Conservation (phyloP, 1,284 basidiomycete genomes). For the Crepidotus sp. region DNA sequence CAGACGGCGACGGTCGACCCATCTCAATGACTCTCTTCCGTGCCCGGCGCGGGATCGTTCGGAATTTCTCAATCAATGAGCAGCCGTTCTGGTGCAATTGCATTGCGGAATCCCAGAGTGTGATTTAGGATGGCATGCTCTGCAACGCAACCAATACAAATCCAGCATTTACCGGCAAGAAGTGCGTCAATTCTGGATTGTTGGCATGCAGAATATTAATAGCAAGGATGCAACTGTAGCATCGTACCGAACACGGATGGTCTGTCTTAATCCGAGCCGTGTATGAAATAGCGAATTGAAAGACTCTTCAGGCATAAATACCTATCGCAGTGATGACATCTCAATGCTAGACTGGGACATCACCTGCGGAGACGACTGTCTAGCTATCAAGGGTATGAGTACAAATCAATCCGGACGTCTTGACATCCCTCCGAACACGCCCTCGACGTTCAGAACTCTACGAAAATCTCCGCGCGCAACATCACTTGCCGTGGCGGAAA, state of each 20-base stretch:
- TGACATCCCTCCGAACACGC: neutral
- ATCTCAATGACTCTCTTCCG: constrained; percentile 50
- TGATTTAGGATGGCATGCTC: constrained; percentile 52
- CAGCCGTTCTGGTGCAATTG: constrained; percentile 64
- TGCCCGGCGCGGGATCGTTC: constrained; percentile 37
- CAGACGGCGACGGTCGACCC: constrained; percentile 54
- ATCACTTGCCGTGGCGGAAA: constrained; percentile 40
- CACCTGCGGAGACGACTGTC: constrained; percentile 56
- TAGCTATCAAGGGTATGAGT: constrained; percentile 57
- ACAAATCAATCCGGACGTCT: constrained; percentile 26
- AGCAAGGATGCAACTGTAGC: constrained; percentile 24
- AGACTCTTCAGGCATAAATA: constrained; percentile 42
- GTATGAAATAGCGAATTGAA: constrained; percentile 1
- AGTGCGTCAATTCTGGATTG: constrained; percentile 28
- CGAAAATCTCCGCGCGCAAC: constrained; percentile 42
- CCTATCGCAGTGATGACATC: constrained; percentile 47
- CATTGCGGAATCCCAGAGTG: constrained; percentile 43
- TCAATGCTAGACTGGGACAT: constrained; percentile 49
- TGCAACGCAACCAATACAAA: constrained; percentile 57
- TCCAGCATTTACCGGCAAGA: constrained; percentile 38
- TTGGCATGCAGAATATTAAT: neutral
- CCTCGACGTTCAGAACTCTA: constrained; percentile 39
- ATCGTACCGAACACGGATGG: constrained; percentile 62
- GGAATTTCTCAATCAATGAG: constrained; percentile 45
- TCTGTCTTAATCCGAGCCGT: constrained; percentile 12